Evolutionary conservation across 2,329 filamentous ascomycete genomes (phyloP), one percentile per base, ranked within the genome.

Genomic region (Colletotrichum truncatum): DNA sequence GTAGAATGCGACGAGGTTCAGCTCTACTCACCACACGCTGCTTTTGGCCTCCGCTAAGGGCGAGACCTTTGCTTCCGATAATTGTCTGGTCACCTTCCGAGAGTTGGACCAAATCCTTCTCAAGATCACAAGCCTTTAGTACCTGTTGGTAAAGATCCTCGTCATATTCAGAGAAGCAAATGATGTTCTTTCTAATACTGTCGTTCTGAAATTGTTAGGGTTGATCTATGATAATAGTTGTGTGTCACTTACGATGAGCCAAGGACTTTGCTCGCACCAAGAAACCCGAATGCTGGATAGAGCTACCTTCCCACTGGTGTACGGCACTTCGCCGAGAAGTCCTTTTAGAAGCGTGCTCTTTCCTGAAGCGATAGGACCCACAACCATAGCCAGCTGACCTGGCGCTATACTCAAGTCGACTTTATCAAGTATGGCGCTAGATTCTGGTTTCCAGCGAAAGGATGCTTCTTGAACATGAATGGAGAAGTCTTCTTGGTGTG

Each of bases 11-110:
- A 8, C 4, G 9, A 25, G 12, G 3, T 12, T 1, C 8, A 6
- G 10, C 10, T n/a, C 41, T 0, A 43, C 72, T 74, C 70, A 74
- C 77, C 7, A 83, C 72, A 11, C 80, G 76, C 54, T 81, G 78
- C 65, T 78, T 80, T 67, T 85, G 83, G 0, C 82, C 82, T 7
- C 83, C 83, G 4, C 80, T 83, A 0, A 85, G 73, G 4, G 76
- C 78, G 52, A 82, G 74, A 0, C 83, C 82, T 34, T 81, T 80
- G 52, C 78, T 82, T 2, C 83, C 82, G 38, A 84, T 73, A 1
- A 75, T 70, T 0, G 80, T 83, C 8, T 70, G 65, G 34, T 84
- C 79, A 2, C 76, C 74, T 2, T 73, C 59, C 1, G 75, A 68
- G 11, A 84, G 69, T 30, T 72, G 73, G 4, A 39, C 26, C 9